phyloP scores from a whole-genome alignment of 106 monocot genomes.

The Acanthochlamys bracteata region DNA sequence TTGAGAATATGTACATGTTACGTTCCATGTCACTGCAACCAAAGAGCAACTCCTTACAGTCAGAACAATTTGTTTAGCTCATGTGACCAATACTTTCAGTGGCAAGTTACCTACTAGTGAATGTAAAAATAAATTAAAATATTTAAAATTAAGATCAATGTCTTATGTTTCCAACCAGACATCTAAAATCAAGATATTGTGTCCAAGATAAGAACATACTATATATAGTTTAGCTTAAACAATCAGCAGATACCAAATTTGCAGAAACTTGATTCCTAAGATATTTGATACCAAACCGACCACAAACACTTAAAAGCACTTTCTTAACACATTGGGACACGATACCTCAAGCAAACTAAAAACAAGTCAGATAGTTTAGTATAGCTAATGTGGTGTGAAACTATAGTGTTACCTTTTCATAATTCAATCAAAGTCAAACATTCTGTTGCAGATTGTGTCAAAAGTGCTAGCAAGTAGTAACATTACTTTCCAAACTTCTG shows the following conservation, averaged over 20 bases:
- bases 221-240: background rate
- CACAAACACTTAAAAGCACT: too few species aligned
- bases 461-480: too few species aligned
- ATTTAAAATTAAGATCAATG: too few species aligned
- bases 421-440: too few species aligned
- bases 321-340: too few species aligned
- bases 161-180: background rate
- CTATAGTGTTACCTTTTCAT: too few species aligned
- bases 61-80: background rate
- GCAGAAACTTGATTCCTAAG: background rate
- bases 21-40: conserved; percentile 92
- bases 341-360: too few species aligned
- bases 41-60: background rate
- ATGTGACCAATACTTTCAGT: background rate
- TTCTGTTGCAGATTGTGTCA: too few species aligned
- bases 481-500: too few species aligned
- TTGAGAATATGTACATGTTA: conserved; percentile 86
- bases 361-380: too few species aligned
- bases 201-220: background rate
- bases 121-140: background rate
- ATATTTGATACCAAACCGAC: background rate
- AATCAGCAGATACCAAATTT: background rate
- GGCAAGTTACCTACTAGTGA: background rate
- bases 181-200: background rate
- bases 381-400: too few species aligned